These are phyloP conservation scores for Histomonas meleagridis DNA, from an alignment of 208 protist species.

Conservation along the genomic window DNA sequence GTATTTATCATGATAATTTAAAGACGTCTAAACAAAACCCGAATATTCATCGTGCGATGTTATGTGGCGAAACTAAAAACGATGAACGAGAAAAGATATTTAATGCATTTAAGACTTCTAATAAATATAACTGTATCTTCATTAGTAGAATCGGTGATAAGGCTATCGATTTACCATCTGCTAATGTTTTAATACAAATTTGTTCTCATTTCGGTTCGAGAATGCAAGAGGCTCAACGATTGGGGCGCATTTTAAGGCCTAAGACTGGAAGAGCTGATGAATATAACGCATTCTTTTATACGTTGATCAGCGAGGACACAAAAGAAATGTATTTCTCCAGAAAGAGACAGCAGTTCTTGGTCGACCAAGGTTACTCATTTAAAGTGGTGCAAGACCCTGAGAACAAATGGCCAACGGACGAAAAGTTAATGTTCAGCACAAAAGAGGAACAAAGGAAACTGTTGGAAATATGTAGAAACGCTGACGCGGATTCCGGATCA, in stretches of 20 bases:
- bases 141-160: constrained; percentile 69
- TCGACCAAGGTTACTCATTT: constrained; percentile 60
- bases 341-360: constrained; percentile 89
- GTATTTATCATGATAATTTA: constrained; percentile 74
- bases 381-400: not conserved
- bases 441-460: not conserved
- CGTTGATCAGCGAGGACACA: constrained; percentile 76
- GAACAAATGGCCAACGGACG: not conserved
- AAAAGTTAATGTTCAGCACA: not conserved
- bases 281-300: constrained; percentile 96
- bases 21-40: constrained; percentile 36
- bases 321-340: constrained; percentile 83
- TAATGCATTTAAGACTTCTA: not conserved
- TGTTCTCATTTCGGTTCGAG: constrained; percentile 82
- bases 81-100: constrained; percentile 43
- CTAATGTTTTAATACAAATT: constrained; percentile 90
- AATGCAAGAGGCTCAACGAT: constrained; percentile 77
- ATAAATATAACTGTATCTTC: constrained; percentile 76
- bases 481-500: not conserved
- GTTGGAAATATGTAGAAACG: not conserved
- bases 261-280: constrained; percentile 55
- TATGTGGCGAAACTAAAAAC: constrained; percentile 76
- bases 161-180: constrained; percentile 76
- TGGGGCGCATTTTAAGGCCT: constrained; percentile 61
- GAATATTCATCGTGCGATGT: constrained; percentile 46